Base-by-base conservation (phyloP, 305 asterid genomes). In the Fraxinus xanthoxyloides region DNA sequence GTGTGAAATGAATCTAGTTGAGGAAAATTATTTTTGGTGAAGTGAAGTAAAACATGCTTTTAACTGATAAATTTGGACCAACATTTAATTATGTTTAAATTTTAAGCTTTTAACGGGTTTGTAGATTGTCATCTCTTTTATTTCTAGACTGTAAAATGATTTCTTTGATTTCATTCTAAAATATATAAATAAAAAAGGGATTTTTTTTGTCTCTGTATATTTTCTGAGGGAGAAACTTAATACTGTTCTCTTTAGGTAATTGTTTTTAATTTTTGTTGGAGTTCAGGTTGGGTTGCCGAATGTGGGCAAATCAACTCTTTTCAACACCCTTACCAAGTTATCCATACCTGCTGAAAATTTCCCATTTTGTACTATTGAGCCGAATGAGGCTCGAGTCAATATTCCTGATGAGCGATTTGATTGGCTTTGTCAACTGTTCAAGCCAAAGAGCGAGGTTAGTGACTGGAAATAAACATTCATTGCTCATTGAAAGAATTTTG, bases 291-390 rank as follows among this genome's bases (percentile, higher is more conserved):
- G 98, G 85, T 85, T 94, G 89, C 99, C 99, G 26, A 95, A 94
- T 89, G 99, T 95, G 43, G 99, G 98, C 34, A 95, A 95, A 83
- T 94, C 98, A 15, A 94, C 99, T 67, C 94, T 95, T 15, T 95
- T 95, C 86, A 95, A 95, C 90, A 95, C 98, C 1, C 98, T 94
- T 56, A 95, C 99, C 72, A 96, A 96, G 93, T 76, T 96, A 83
- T 89, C 98, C 70, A 94, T 96, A 80, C 98, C 99, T 2, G 99
- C 99, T 34, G 98, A 96, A 80, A 94, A 94, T 90, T 96, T 96
- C 63, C 98, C 99, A 0, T 96, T 96, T 84, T 94, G 98, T 86
- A 96, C 99, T 77, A 94, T 96, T 70, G 98, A 96, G 90, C 99
- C 99, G 80, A 96, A 94, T 69, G 98, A 96, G 87, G 99, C 98